Base-by-base conservation (phyloP, 2,329 filamentous ascomycete genomes). In the Xylariaceae sp. region DNA sequence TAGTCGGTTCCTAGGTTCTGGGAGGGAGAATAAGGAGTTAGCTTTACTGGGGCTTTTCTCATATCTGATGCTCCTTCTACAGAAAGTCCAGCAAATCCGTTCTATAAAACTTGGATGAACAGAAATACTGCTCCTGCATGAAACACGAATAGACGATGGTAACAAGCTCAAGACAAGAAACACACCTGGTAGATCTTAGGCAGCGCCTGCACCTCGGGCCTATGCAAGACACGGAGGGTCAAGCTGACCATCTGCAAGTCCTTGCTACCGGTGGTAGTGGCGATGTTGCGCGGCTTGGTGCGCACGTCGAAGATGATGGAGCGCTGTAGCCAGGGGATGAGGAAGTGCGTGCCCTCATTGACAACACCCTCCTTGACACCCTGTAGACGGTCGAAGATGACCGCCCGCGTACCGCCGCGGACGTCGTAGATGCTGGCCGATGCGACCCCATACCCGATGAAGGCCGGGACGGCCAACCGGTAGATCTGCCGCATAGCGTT, bases 221-320 rank as follows among this genome's bases (percentile, higher is more conserved):
- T 79, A 72, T 97, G 91, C 66, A 98, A 71, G 51, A 98, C 93
- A 68, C 93, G 81, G 64, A 98, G 78, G 40, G 93, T 98, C 76
- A 98, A 78, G 78, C 89, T 96, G 61, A 98, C 93, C 93, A 98
- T 98, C 75, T 98, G 93, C 76, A 98, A 70, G 72, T 98, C 93
- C 81, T 98, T 98, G 78, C 85, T 91, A 44, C 93, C 93, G 11
- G 93, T 98, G 18, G 93, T 98, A 19, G 93, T 98, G 53, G 87
- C 88, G 65, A 98, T 97, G 67, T 95, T 97, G 63, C 93, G 81
- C 48, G 93, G 93, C 78, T 95, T 94, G 43, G 94, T 98, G 51
- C 93, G 85, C 53, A 98, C 93, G 72, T 98, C 93, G 66, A 95
- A 98, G 64, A 95, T 76, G 71, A 98, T 89, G 57, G 85, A 87